Conservation (phyloP, 2,329 filamentous ascomycete species). For the Colletotrichum gigasporum region DNA sequence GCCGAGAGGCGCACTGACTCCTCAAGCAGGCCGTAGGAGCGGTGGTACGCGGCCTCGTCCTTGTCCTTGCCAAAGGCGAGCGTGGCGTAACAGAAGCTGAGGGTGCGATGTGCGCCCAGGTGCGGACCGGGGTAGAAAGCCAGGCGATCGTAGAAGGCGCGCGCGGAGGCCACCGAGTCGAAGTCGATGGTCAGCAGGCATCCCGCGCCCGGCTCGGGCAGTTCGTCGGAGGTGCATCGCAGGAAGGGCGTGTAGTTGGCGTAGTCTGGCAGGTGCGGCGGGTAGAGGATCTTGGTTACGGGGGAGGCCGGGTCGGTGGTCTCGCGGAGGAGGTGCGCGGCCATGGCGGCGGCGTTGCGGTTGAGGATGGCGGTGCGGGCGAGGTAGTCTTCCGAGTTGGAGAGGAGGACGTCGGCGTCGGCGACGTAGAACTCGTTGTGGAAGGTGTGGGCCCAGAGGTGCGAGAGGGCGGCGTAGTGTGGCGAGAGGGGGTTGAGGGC, state of each 20-base stretch:
- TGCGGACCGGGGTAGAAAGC: conserved; percentile 62
- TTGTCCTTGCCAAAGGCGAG: conserved; percentile 51
- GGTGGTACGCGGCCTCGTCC: conserved; percentile 47
- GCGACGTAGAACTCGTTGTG: conserved; percentile 56
- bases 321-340: conserved; percentile 46
- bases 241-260: conserved; percentile 48
- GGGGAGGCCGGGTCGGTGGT: conserved; percentile 43
- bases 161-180: conserved; percentile 46
- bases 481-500: conserved; percentile 58
- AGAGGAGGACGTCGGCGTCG: conserved; percentile 56
- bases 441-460: conserved; percentile 33
- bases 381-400: conserved; percentile 56
- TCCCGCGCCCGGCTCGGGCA: conserved; percentile 61
- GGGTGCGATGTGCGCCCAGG: conserved; percentile 61
- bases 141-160: conserved; percentile 59
- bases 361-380: conserved; percentile 49
- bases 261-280: conserved; percentile 46
- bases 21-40: conserved; percentile 46
- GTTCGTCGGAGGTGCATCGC: conserved; percentile 50
- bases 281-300: conserved; percentile 55
- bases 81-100: conserved; percentile 58
- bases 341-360: conserved; percentile 54
- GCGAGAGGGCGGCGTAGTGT: conserved; percentile 49
- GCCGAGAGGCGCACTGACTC: conserved; percentile 57
- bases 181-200: conserved; percentile 65